These are phyloP conservation scores for Mycena leptocephala DNA, from an alignment of 768 basidiomycete species.

Conservation along the genomic window DNA sequence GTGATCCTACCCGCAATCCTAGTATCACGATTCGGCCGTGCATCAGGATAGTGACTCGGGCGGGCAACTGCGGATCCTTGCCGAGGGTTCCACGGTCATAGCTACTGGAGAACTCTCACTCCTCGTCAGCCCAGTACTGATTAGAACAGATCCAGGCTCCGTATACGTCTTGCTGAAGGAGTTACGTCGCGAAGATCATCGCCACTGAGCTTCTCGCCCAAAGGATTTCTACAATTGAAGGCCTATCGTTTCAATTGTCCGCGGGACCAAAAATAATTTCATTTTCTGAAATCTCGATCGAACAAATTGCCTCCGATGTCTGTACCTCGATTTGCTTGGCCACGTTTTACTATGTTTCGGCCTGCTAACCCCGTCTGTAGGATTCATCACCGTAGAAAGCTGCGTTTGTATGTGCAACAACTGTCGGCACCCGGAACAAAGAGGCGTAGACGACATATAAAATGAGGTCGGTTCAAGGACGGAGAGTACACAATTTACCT, in stretches of 20 bases:
- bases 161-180: conserved; percentile 25
- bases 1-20: conserved; percentile 14
- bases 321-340: conserved; percentile 15
- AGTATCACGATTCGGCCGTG: background rate
- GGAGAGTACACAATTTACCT: conserved; percentile 18
- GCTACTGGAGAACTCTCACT: background rate
- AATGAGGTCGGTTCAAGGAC: conserved; percentile 11
- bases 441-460: conserved; percentile 21
- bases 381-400: conserved; percentile 18
- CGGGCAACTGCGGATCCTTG: conserved; percentile 25
- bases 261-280: conserved; percentile 33
- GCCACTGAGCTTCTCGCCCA: conserved; percentile 17
- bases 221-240: conserved; percentile 24
- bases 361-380: conserved; percentile 27
- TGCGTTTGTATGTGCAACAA: conserved; percentile 16
- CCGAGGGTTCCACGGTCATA: conserved; percentile 2
- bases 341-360: conserved; percentile 32
- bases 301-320: conserved; percentile 4
- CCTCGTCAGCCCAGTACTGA: conserved; percentile 5
- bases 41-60: background rate
- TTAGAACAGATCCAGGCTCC: conserved; percentile 25
- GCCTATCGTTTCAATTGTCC: conserved; percentile 30
- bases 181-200: conserved; percentile 28
- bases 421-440: conserved; percentile 19
- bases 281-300: conserved; percentile 24